Base-by-base conservation (phyloP, 179 eudicot genomes). In the Spergularia azorica region DNA sequence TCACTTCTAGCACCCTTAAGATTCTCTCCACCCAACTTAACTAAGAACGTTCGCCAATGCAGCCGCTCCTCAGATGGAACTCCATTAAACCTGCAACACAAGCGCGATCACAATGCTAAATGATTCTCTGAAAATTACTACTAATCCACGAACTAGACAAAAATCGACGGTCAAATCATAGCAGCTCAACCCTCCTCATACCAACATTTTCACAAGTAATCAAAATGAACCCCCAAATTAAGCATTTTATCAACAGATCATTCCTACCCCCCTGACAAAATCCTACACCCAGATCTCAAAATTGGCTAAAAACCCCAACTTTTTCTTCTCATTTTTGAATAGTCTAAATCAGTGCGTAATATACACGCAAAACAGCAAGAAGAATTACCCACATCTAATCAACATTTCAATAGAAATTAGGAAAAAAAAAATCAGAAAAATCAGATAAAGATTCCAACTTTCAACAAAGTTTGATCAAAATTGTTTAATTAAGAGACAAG, bases 1-100 rank as follows among this genome's bases (percentile, higher is more conserved):
- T 95, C 99, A 68, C 84, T 91, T 79, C 89, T 95, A 32, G 91
- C 96, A 73, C 97, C 97, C 87, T 83, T 94, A 74, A 95, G 97
- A 68, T 95, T 95, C 76, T 95, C 99, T 6, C 93, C 88, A 76
- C 99, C 99, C 77, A 95, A 80, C 79, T 95, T 95, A 67, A 95
- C 97, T 73, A 95, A 86, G 83, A 95, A 95, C 10, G 98, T 87
- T 82, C 99, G 89, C 98, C 99, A 95, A 76, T 95, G 99, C 85
- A 94, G 83, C 67, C 99, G 90, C 83, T 95, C 99, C 90, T 95
- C 99, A 16, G 92, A 83, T 70, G 98, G 99, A 76, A 95, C 98
- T 81, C 99, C 98, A 88, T 89, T 89, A 80, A 95, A 95, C 80
- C 99, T 95, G 80, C 81, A 87, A 76, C 16, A 67, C 14, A 71